A percentile compares a stretch with the other conserved stretches of the same genome.
These are phyloP conservation scores for Sugiyamaella paludigena DNA, from an alignment of 1,139 yeast genomes.

Conservation along the genomic window DNA sequence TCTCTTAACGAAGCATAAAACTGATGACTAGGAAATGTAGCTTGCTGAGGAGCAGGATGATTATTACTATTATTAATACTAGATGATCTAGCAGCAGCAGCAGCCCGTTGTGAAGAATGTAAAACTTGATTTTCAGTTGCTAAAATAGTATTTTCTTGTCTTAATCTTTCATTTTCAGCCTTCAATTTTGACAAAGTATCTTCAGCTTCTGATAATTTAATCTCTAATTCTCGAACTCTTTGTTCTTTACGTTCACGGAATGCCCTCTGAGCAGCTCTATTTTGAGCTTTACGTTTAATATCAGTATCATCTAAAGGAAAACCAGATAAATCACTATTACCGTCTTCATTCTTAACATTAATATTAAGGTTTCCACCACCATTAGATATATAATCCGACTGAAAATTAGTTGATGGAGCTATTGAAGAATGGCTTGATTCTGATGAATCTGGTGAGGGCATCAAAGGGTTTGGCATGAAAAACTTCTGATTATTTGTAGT, in stretches of 20 bases:
- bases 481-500: slow-evolving; percentile 2
- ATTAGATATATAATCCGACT: background rate
- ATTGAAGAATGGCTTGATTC: slow-evolving; percentile 11
- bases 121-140: slow-evolving; percentile 57
- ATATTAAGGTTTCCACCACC: background rate
- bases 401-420: background rate
- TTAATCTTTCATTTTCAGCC: slow-evolving; percentile 54
- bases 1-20: slow-evolving; percentile 27
- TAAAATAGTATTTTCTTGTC: slow-evolving; percentile 53
- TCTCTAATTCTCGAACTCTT: slow-evolving; percentile 64
- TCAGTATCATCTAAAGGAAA: slow-evolving; percentile 44
- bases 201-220: slow-evolving; percentile 59
- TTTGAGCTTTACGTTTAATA: slow-evolving; percentile 70
- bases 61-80: background rate
- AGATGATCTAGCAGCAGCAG: background rate
- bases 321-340: slow-evolving; percentile 18
- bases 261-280: slow-evolving; percentile 87
- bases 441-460: slow-evolving; percentile 15
- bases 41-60: slow-evolving; percentile 11
- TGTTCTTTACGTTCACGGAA: slow-evolving; percentile 83
- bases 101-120: slow-evolving; percentile 9
- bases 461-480: slow-evolving; percentile 1
- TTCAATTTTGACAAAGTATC: slow-evolving; percentile 51
- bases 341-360: slow-evolving; percentile 7
- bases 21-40: slow-evolving; percentile 28